Base-by-base conservation (phyloP, 2,329 filamentous ascomycete species). In the Lasiodiplodia gonubiensis region DNA sequence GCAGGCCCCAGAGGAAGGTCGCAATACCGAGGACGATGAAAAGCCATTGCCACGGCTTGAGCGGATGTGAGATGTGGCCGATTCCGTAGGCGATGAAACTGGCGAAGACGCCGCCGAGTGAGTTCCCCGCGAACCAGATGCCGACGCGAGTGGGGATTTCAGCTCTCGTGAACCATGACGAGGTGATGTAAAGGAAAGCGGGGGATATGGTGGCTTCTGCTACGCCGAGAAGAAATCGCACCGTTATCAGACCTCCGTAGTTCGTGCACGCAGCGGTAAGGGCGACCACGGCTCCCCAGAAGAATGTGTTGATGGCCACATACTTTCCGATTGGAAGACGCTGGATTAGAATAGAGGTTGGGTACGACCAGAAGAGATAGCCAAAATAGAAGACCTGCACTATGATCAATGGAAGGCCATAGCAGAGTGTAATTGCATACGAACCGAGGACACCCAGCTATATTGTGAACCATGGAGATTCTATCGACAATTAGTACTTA, bases 311-410 rank as follows among this genome's bases (percentile, higher is more conserved):
- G 66, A 60, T 72, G 8, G 81, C 77, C 1, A 86, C 76, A 65
- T 83, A 85, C 68, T 83, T 84, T 3, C 80, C 84, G 1, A 82
- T 73, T 0, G 83, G 84, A 14, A 86, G 71, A 2, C 80, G 80
- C 42, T 84, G 79, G 21, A 86, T 76, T 12, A 86, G 74, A 1
- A 84, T 71, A 0, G 83, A 83, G 0, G 83, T 83, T 0, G 85
- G 82, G 70, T 84, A 86, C 21, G 83, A 81, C 74, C 82, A 84
- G 11, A 80, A 74, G 2, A 87, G 79, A 72, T 86, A 85, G n/a
- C 80, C 80, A 46, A 83, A 79, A 71, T 83, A 83, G 64, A 85
- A 83, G 30, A 84, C 79, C 59, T 63, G 4, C 16, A 18, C 16
- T 27, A n/a, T 42, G 10, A 10, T 63, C 14, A 63, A 18, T 30